Evolutionary conservation across 169 alveolate species (phyloP).

Genomic region (Eimeria necatrix): DNA sequence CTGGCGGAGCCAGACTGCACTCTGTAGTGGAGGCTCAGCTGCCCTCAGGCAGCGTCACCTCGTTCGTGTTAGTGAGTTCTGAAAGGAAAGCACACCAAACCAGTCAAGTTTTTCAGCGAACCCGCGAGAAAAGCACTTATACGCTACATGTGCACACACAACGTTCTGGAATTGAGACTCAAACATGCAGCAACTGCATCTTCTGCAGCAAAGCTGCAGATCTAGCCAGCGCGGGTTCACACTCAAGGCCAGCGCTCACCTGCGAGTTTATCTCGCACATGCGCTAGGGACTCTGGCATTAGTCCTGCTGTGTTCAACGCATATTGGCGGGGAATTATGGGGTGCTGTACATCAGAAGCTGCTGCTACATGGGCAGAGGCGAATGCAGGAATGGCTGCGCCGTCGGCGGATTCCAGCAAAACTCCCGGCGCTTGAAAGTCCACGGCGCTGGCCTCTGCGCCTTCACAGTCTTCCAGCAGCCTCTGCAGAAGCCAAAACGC

Average conservation of each 20-base stretch:
- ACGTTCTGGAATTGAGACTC: too few relatives aligned
- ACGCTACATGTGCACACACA: too few relatives aligned
- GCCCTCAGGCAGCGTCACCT: background rate
- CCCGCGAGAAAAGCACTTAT: too few relatives aligned
- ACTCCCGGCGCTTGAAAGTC: constrained; percentile 3
- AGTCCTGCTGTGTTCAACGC: constrained; percentile 19
- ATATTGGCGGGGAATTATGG: background rate
- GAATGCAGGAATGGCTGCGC: background rate
- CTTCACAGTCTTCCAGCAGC: constrained; percentile 10
- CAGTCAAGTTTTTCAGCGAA: too few relatives aligned
- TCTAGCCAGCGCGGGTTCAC: too few relatives aligned
- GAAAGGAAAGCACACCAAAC: background rate
- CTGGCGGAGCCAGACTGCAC: background rate
- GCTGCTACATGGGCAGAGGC: constrained; percentile 2
- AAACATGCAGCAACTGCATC: too few relatives aligned
- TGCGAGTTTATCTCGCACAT: constrained; percentile 3
- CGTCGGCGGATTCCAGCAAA: background rate
- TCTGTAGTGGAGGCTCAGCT: background rate
- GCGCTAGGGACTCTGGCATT: constrained; percentile 15
- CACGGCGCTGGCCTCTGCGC: background rate
- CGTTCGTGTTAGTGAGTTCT: constrained; percentile 17
- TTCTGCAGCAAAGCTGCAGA: too few relatives aligned
- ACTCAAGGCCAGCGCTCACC: background rate
- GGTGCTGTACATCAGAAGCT: background rate
- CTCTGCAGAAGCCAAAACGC: background rate